Evolutionary conservation across 805 yeast species (phyloP).

Genomic region (Saccharomyces jurei): DNA sequence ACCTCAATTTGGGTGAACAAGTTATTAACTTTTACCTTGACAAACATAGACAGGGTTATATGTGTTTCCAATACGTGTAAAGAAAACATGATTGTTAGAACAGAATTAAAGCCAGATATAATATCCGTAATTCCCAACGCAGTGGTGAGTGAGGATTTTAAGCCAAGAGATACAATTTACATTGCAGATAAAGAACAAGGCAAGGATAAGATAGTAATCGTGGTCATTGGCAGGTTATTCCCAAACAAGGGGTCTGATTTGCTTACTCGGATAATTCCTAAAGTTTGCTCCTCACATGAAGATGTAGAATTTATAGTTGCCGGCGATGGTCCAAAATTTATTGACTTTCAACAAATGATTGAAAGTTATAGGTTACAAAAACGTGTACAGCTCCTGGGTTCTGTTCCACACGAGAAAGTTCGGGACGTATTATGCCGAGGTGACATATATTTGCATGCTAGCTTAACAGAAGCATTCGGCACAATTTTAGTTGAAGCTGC

Average conservation of each 20-base stretch:
- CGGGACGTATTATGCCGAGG: slow-evolving; percentile 90
- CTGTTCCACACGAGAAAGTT: slow-evolving; percentile 86
- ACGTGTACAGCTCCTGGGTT: slow-evolving; percentile 76
- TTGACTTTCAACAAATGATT: slow-evolving; percentile 91
- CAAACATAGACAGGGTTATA: slow-evolving; percentile 87
- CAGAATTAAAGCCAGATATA: slow-evolving; percentile 64
- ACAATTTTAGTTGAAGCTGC: slow-evolving; percentile 97
- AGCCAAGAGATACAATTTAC: slow-evolving; percentile 33
- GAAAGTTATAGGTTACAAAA: slow-evolving; percentile 81
- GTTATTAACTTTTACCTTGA: slow-evolving; percentile 68
- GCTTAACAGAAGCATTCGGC: slow-evolving; percentile 95
- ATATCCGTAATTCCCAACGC: slow-evolving; percentile 96
- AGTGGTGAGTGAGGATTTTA: slow-evolving; percentile 73
- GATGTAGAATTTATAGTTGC: slow-evolving; percentile 78
- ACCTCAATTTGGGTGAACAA: slow-evolving; percentile 82
- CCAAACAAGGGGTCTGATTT: slow-evolving; percentile 97
- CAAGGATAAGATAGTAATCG: slow-evolving; percentile 59
- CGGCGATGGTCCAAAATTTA: slow-evolving; percentile 93
- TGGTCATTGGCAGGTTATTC: slow-evolving; percentile 82
- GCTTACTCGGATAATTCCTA: slow-evolving; percentile 74
- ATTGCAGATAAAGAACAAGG: background rate
- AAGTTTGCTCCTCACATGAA: slow-evolving; percentile 55
- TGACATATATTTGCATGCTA: slow-evolving; percentile 86
- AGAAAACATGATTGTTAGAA: slow-evolving; percentile 87
- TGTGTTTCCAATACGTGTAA: slow-evolving; percentile 95